phyloP scores from a whole-genome alignment of 495 filamentous ascomycete genomes.

The Penicillium alfredii region DNA sequence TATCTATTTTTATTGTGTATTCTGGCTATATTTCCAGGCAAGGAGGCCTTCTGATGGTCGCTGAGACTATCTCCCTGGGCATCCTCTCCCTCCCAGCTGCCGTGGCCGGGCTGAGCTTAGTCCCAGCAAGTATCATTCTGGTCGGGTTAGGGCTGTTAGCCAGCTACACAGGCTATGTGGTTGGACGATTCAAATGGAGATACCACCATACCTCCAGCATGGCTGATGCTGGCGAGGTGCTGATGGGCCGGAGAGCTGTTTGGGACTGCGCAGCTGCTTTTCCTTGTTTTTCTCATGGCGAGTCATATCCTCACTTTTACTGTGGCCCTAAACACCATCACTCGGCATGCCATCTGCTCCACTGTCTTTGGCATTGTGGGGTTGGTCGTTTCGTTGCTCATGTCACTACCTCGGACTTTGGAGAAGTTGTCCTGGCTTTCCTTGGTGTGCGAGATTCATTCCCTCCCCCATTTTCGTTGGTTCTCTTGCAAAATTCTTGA shows the following conservation, averaged over 20 bases:
- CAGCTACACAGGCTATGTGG: slow-evolving; percentile 39
- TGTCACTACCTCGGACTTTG: slow-evolving; percentile 60
- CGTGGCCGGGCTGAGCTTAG: slow-evolving; percentile 55
- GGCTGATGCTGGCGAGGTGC: slow-evolving; percentile 65
- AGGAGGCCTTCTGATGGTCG: slow-evolving; percentile 49
- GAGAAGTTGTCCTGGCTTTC: slow-evolving; percentile 55
- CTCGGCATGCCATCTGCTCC: slow-evolving; percentile 59
- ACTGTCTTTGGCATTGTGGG: slow-evolving; percentile 62
- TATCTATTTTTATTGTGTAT: neutral
- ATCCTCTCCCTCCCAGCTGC: slow-evolving; percentile 53
- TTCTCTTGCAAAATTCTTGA: neutral
- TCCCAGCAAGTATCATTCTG: slow-evolving; percentile 48
- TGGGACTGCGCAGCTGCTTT: slow-evolving; percentile 54
- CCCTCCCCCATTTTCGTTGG: neutral
- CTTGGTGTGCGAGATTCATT: slow-evolving; percentile 40
- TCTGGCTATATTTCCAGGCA: slow-evolving; percentile 12
- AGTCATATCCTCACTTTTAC: slow-evolving; percentile 64
- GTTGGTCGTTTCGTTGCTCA: slow-evolving; percentile 53
- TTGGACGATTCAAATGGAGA: slow-evolving; percentile 27
- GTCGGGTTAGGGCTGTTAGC: slow-evolving; percentile 58
- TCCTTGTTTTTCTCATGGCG: slow-evolving; percentile 68
- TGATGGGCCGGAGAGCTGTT: slow-evolving; percentile 61
- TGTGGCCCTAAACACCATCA: slow-evolving; percentile 63
- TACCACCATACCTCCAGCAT: slow-evolving; percentile 57
- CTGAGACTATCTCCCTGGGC: slow-evolving; percentile 59